These are phyloP conservation scores for Podila epicladia DNA, from an alignment of 192 early-diverging fungal species.

Conservation along the genomic window DNA sequence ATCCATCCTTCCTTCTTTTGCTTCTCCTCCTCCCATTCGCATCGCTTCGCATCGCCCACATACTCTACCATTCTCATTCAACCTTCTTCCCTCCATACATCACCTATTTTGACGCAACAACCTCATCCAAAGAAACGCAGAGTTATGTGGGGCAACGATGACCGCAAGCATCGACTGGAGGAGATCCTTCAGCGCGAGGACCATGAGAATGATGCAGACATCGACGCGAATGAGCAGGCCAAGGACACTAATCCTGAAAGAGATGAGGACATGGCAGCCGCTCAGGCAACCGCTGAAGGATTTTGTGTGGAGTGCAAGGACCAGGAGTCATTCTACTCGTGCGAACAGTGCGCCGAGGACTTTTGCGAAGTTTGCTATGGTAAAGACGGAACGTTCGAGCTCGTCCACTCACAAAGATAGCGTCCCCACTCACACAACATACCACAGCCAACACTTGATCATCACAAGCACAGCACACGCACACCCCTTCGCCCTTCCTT, in stretches of 20 bases:
- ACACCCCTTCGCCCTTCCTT: too few species aligned
- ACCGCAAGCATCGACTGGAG: slow-evolving; percentile 50
- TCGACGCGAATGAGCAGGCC: neutral
- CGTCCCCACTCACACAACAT: too few species aligned
- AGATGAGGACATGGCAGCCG: slow-evolving; percentile 42
- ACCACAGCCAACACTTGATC: too few species aligned
- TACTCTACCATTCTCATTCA: neutral
- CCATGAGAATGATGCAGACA: slow-evolving; percentile 25
- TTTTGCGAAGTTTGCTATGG: slow-evolving; percentile 94
- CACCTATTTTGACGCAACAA: too few species aligned
- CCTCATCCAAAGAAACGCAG: slow-evolving; percentile 1
- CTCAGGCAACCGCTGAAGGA: slow-evolving; percentile 65
- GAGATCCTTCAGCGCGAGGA: slow-evolving; percentile 53
- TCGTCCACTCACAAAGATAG: neutral
- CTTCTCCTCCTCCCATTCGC: neutral
- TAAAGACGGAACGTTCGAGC: slow-evolving; percentile 1
- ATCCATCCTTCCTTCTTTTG: neutral
- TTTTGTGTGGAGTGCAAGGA: slow-evolving; percentile 93
- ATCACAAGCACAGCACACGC: too few species aligned
- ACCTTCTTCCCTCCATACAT: neutral
- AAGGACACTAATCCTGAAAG: slow-evolving; percentile 3
- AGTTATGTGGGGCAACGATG: slow-evolving; percentile 36
- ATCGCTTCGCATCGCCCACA: neutral
- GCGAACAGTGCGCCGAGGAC: slow-evolving; percentile 85
- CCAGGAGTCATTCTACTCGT: slow-evolving; percentile 73